Evolutionary conservation across 768 basidiomycete genomes (phyloP), one percentile per base, ranked within the genome.

Genomic region (Termitomyces sp.): DNA sequence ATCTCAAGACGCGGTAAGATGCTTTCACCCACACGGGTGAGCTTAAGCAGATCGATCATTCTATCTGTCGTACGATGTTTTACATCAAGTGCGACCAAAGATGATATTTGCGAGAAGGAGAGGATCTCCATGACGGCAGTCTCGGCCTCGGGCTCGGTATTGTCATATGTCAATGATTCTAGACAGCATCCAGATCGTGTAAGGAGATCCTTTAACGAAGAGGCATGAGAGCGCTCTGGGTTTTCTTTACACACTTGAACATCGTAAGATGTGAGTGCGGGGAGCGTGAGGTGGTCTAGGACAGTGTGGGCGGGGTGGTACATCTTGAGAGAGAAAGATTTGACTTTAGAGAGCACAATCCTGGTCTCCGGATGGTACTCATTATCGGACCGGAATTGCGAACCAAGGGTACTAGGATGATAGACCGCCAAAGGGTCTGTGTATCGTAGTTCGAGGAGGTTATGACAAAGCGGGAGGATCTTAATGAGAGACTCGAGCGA

Each of bases 211-310:
- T n/a, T 45, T 15, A 53, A 25, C 2, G 55, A 50, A n/a, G 38
- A 20, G 3, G 20, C 33, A 23, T 55, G 54, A 16, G 42, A 33
- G n/a, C 48, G 43, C 5, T 45, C 36, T 13, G 25, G 3, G 16
- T 20, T 27, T 22, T 25, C 44, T 27, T 27, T 11, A 41, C 18
- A 53, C 31, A 56, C 36, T 27, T n/a, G 52, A 12, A 56, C 22
- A 11, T 40, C 23, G 25, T 45, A 59, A 3, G 58, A 56, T 13
- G n/a, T 6, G 9, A 59, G 47, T 20, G 51, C 38, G 10, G 58
- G 58, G 7, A 59, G 52, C 22, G 39, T 56, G 5, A 59, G 54
- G 18, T 27, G 48, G 29, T 53, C 46, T 9, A 59, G 48, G 25
- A 59, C 45, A 3, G 38, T 18, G 33, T 35, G 35, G 25, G 49